A percentile compares a stretch with the other conserved stretches of the same genome.
Evolutionary conservation across 352 stramenopile species (phyloP).

Genomic region (Pseudoperonospora humuli): DNA sequence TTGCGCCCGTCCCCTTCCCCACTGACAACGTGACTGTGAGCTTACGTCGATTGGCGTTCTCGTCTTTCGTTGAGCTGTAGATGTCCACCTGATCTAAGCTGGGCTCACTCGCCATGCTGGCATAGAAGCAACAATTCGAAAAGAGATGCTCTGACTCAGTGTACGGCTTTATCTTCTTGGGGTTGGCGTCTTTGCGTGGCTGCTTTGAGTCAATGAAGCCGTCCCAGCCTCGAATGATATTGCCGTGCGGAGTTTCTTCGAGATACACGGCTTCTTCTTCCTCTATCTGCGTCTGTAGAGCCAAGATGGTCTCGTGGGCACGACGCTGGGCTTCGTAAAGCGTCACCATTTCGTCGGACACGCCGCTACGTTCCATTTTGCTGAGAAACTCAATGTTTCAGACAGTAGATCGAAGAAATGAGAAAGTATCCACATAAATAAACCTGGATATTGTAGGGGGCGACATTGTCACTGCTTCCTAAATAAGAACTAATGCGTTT

Average conservation of each 20-base stretch:
- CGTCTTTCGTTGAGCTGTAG: conserved; percentile 26
- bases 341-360: conserved; percentile 65
- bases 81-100: conserved; percentile 50
- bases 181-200: conserved; percentile 61
- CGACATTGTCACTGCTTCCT: no score
- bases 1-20: conserved; percentile 14
- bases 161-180: conserved; percentile 80
- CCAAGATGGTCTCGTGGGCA: conserved; percentile 61
- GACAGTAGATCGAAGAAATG: no score
- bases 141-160: conserved; percentile 73
- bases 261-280: conserved; percentile 73
- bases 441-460: no score
- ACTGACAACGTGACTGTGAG: conserved; percentile 38
- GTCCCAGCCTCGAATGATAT: conserved; percentile 85
- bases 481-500: no score
- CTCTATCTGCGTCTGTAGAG: conserved; percentile 67
- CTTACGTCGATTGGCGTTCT: conserved; percentile 29
- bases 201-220: conserved; percentile 81
- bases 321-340: conserved; percentile 66
- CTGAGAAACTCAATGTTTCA: no score
- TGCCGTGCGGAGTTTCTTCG: conserved; percentile 77
- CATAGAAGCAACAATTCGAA: conserved; percentile 64
- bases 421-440: no score
- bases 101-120: conserved; percentile 40
- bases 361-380: conserved; percentile 8